phyloP scores from a whole-genome alignment of 768 basidiomycete species.

The Tephrocybe sp. region DNA sequence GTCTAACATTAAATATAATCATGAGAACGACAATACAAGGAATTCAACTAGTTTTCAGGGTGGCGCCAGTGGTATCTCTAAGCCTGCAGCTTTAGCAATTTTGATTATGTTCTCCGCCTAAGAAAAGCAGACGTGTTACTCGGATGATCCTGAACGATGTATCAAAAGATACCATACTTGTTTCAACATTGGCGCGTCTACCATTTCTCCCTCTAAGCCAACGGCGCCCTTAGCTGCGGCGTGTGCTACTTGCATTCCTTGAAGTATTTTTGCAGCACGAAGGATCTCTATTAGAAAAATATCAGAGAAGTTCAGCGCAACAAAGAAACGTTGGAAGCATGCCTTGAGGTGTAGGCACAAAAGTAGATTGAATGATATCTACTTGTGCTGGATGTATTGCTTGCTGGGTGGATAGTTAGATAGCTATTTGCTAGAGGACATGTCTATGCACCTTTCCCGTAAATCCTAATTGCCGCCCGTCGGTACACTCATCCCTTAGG shows the following conservation, averaged over 20 bases:
- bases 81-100: conserved; percentile 53
- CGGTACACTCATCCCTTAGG: conserved; percentile 72
- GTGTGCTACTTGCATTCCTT: conserved; percentile 61
- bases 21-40: too few species aligned
- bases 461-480: conserved; percentile 83
- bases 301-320: not conserved
- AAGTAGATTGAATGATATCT: conserved; percentile 72
- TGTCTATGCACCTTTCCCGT: conserved; percentile 73
- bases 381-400: conserved; percentile 91
- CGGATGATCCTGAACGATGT: not conserved
- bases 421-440: not conserved
- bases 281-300: conserved; percentile 52
- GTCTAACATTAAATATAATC: too few species aligned
- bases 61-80: conserved; percentile 42
- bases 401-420: conserved; percentile 56
- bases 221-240: conserved; percentile 61
- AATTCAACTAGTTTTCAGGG: too few species aligned
- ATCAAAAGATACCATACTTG: conserved; percentile 54
- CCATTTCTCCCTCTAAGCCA: conserved; percentile 82
- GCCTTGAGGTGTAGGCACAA: conserved; percentile 76
- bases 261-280: conserved; percentile 73
- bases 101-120: conserved; percentile 49
- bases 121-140: not conserved
- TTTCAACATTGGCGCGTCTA: conserved; percentile 90
- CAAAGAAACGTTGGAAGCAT: not conserved